A percentile compares a stretch with the other conserved stretches of the same genome.
phyloP scores from a whole-genome alignment of 2,329 filamentous ascomycete genomes.

The Colletotrichum limetticola region DNA sequence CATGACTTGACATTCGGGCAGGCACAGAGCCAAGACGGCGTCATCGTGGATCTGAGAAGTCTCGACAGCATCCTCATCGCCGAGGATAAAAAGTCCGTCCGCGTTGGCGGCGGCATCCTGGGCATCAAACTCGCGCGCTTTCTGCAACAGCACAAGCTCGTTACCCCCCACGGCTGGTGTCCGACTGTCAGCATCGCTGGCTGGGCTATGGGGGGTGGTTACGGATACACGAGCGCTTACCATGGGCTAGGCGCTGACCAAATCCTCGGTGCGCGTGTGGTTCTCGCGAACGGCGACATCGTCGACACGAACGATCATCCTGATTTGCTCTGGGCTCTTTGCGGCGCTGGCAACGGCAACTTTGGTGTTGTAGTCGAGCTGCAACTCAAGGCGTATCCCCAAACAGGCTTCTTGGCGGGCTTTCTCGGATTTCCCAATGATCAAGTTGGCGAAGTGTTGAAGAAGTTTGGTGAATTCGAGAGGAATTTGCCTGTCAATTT shows the following conservation, averaged over 20 bases:
- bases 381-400: constrained; percentile 50
- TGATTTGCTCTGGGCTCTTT: constrained; percentile 47
- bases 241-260: constrained; percentile 50
- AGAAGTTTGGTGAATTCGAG: constrained; percentile 24
- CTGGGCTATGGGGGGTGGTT: constrained; percentile 49
- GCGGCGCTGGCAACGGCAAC: constrained; percentile 49
- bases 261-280: constrained; percentile 49
- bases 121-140: constrained; percentile 28
- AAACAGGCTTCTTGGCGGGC: constrained; percentile 25
- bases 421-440: constrained; percentile 16
- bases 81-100: constrained; percentile 26
- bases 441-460: constrained; percentile 41
- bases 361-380: constrained; percentile 54
- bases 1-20: constrained; percentile 25
- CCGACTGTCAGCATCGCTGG: constrained; percentile 44
- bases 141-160: constrained; percentile 19
- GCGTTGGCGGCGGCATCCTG: constrained; percentile 34
- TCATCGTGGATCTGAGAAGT: constrained; percentile 35
- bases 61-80: constrained; percentile 24
- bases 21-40: constrained; percentile 23
- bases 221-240: constrained; percentile 43
- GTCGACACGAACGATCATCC: constrained; percentile 47
- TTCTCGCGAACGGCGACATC: constrained; percentile 49
- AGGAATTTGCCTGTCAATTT: constrained; percentile 41
- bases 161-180: constrained; percentile 28